Base-by-base conservation (phyloP, 176 grass and related monocot species). In the Cocos nucifera region DNA sequence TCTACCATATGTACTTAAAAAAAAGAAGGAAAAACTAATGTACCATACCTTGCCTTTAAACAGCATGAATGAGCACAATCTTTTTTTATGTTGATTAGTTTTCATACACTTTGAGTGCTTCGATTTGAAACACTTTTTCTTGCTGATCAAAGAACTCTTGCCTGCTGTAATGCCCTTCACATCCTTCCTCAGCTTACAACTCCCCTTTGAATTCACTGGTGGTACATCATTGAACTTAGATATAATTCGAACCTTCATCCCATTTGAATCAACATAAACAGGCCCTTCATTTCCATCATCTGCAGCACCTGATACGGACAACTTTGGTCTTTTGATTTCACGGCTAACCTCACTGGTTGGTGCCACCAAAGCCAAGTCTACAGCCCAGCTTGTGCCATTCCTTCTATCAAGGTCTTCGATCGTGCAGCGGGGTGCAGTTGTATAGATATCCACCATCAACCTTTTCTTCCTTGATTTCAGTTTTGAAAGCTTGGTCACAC, bases 21-120 rank as follows among this genome's bases (percentile, higher is more conserved):
- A 35, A 44, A 44, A 39, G n/a, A 44, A 44, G 35, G 35, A 44
- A 44, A 44, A 44, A 27, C 15, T 30, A 35, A 61, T n/a, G 27
- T 24, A 19, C 27, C 16, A 18, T 87, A 96, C 91, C 80, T 90
- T 65, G 48, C 55, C 67, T 60, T 84, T 95, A 51, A 74, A 82
- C 75, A 59, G 64, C 50, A 74, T 85, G 64, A 56, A 63, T 64
- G 71, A 66, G 25, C 64, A 63, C 63, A 72, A 53, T 66, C 90
- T 87, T 53, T 77, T 96, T 61, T 72, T 58, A 15, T 77, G 75
- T 64, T 82, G 54, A 35, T 82, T 87, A 44, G 82, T 56, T 61
- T 82, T 90, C 65, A 77, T 90, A 25, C 85, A 82, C 82, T 73
- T 75, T 26, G 70, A 64, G 22, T 70, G 3, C 53, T 84, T 75